Percentiles rank a stretch among this genome's conserved stretches.
These are phyloP conservation scores for Pilasporangium apinafurcum DNA, from an alignment of 352 stramenopile genomes.

Conservation along the genomic window DNA sequence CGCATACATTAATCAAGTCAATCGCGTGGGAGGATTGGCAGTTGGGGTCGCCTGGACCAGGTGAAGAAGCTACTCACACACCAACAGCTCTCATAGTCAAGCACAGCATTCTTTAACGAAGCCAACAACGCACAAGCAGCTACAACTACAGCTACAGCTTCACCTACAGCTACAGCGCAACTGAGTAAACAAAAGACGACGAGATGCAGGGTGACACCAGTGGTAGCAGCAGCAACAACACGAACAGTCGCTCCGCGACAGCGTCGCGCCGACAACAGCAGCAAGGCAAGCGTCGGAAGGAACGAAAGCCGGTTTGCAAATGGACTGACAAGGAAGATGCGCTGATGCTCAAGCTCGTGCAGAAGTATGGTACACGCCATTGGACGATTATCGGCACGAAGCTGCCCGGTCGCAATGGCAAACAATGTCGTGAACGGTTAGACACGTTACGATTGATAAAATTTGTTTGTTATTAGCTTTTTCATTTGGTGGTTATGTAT, in stretches of 20 bases:
- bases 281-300: slow-evolving; percentile 43
- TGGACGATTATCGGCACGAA: slow-evolving; percentile 98
- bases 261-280: slow-evolving; percentile 5
- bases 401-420: slow-evolving; percentile 90
- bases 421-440: slow-evolving; percentile 93
- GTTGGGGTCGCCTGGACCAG: slow-evolving; percentile 14
- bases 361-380: slow-evolving; percentile 91
- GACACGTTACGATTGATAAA: not conserved
- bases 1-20: slow-evolving; percentile 36
- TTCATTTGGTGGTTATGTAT: not conserved
- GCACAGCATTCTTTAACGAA: slow-evolving; percentile 11
- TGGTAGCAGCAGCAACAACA: slow-evolving; percentile 5
- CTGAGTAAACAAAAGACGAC: too few relatives aligned
- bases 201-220: not conserved
- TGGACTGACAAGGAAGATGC: slow-evolving; percentile 88
- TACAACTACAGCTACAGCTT: not conserved
- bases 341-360: slow-evolving; percentile 83
- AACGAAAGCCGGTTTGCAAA: slow-evolving; percentile 79
- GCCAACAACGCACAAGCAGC: slow-evolving; percentile 2
- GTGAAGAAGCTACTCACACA: not conserved
- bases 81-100: slow-evolving; percentile 12
- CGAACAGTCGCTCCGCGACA: not conserved
- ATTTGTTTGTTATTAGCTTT: not conserved
- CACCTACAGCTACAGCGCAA: not conserved
- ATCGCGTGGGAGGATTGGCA: slow-evolving; percentile 27